Evolutionary conservation across 768 basidiomycete genomes (phyloP), one percentile per base, ranked within the genome.

Genomic region (Suillus spraguei): DNA sequence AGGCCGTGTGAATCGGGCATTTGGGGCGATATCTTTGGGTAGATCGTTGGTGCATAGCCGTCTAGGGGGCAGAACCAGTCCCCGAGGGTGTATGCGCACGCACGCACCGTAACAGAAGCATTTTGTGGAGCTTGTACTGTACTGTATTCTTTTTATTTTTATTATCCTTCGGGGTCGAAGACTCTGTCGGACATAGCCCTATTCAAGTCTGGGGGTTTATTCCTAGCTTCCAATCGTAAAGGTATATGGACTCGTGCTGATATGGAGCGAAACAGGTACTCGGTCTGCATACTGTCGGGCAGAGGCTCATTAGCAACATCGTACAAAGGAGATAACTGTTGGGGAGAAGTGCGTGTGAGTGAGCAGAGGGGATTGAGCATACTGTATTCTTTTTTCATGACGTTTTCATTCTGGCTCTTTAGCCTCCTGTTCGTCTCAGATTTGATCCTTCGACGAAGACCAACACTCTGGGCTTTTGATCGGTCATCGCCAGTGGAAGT

Each of bases 1-100:
- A 56, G 55, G 36, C 36, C 36, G 9, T 39, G 55, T 56, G 38
- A 28, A 24, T 24, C 16, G 17, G 24, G 38, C 17, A 24, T 56
- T 39, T 56, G 38, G 38, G 55, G 55, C 38, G 10, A 56, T 56
- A 16, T 56, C 22, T 49, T 49, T 28, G 24, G 49, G 49, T 49
- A 49, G 8, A 32, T 17, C 28, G 3, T 49, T 8, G 49, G 16
- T 49, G 49, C 24, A 16, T 3, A 49, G 14, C 24, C 24, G 24
- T 49, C 16, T 9, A 7, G 24, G 24, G 7, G 22, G 47, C 13
- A 16, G 14, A 10, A 49, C 14, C 24, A 14, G 7, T 42, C 8
- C 41, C 41, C 8, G 17, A 47, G 46, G n/a, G 13, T 49, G 14
- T 49, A 24, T 49, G 6, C 7, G 13, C 2, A 24, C 13, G 14